Conservation (phyloP, 2,329 filamentous ascomycete species). For the Diaporthe helianthi region DNA sequence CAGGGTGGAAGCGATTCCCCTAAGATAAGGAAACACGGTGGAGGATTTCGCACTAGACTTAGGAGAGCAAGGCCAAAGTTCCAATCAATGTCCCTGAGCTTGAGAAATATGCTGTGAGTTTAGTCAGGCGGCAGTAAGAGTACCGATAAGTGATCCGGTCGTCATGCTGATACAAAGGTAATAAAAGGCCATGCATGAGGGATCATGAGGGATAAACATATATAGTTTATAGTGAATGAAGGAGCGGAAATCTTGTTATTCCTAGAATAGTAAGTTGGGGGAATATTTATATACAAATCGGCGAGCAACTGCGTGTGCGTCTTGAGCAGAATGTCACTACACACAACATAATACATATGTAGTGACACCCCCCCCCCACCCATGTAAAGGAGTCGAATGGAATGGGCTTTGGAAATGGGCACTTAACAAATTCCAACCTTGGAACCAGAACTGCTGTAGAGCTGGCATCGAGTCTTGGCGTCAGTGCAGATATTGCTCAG, state of each 20-base stretch:
- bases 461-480: neutral
- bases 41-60: constrained; percentile 5
- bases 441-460: neutral
- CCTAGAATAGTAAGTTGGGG: neutral
- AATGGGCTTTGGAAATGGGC: neutral
- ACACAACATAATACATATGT: neutral
- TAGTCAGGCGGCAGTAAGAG: constrained; percentile 2
- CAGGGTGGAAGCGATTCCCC: neutral
- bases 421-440: constrained; percentile 1
- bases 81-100: constrained; percentile 20
- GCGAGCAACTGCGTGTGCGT: neutral
- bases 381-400: too few relatives aligned
- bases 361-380: too few relatives aligned
- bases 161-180: too few relatives aligned
- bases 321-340: neutral
- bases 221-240: neutral
- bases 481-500: neutral
- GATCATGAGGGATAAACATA: too few relatives aligned
- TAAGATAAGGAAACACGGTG: neutral
- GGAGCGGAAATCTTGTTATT: neutral
- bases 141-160: too few relatives aligned
- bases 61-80: constrained; percentile 7
- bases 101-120: constrained; percentile 36
- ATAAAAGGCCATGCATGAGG: too few relatives aligned
- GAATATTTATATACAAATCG: neutral